These are phyloP conservation scores for Domatiomyces catenatus DNA, from an alignment of 2,329 filamentous ascomycete genomes.

Conservation along the genomic window DNA sequence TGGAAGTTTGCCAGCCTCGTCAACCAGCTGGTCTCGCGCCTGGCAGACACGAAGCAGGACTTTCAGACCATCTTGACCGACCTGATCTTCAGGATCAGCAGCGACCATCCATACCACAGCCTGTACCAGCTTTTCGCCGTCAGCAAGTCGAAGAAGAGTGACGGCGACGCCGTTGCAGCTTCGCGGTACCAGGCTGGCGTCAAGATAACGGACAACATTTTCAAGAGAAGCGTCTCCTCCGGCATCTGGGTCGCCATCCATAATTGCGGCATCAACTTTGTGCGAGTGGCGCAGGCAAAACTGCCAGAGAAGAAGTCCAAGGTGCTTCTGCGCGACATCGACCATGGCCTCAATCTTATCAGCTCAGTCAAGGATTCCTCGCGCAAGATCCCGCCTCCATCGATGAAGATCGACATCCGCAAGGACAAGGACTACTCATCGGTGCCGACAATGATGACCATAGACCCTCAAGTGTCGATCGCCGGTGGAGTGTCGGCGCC, in stretches of 20 bases:
- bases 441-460: conserved; percentile 57
- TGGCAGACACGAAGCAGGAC: conserved; percentile 51
- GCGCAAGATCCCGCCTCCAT: conserved; percentile 69
- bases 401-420: conserved; percentile 66
- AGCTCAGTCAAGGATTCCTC: conserved; percentile 39
- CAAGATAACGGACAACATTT: conserved; percentile 48
- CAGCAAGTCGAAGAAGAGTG: conserved; percentile 48
- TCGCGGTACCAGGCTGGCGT: conserved; percentile 61
- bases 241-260: conserved; percentile 57
- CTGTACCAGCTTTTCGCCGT: conserved; percentile 94
- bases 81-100: conserved; percentile 69
- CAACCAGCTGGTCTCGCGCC: conserved; percentile 89
- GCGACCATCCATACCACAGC: conserved; percentile 87
- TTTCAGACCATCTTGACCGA: conserved; percentile 66
- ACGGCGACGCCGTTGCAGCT: conserved; percentile 54
- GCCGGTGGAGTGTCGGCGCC: conserved; percentile 83
- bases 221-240: conserved; percentile 35
- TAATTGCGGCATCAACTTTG: conserved; percentile 53
- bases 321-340: conserved; percentile 47
- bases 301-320: conserved; percentile 47
- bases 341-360: conserved; percentile 47
- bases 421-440: conserved; percentile 58
- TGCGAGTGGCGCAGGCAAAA: conserved; percentile 32
- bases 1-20: conserved; percentile 84
- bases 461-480: conserved; percentile 64